Conservation (phyloP, 306 rosid species). For the Morella rubra region DNA sequence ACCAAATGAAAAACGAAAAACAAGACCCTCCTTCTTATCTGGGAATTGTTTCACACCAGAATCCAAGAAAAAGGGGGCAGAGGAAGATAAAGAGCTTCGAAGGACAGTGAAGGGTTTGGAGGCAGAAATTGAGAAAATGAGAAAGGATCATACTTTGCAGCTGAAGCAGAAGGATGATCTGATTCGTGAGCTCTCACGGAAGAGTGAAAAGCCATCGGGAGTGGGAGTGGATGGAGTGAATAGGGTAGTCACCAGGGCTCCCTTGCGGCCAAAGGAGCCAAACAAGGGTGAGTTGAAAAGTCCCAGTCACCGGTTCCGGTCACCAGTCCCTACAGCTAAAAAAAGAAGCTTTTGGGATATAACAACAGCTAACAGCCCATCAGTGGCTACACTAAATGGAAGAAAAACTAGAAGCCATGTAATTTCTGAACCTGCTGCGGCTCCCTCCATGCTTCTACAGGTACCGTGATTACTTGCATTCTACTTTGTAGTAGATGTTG, state of each 20-base stretch:
- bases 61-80: slow-evolving; percentile 63
- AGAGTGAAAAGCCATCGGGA: slow-evolving; percentile 44
- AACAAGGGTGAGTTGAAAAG: slow-evolving; percentile 67
- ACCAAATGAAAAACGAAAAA: slow-evolving; percentile 54
- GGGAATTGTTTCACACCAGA: slow-evolving; percentile 81
- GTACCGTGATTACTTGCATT: slow-evolving; percentile 37
- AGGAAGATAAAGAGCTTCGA: slow-evolving; percentile 58
- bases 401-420: slow-evolving; percentile 90
- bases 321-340: slow-evolving; percentile 76
- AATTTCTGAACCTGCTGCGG: slow-evolving; percentile 55
- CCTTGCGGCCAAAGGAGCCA: slow-evolving; percentile 59
- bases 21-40: slow-evolving; percentile 65
- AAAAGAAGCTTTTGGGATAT: slow-evolving; percentile 98
- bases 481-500: background rate
- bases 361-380: slow-evolving; percentile 79
- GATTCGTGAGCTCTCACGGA: slow-evolving; percentile 56
- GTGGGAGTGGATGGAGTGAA: slow-evolving; percentile 34
- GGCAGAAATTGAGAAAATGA: slow-evolving; percentile 71
- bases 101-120: slow-evolving; percentile 61
- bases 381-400: slow-evolving; percentile 66
- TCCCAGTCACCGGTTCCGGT: slow-evolving; percentile 72
- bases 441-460: slow-evolving; percentile 98
- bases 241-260: slow-evolving; percentile 54
- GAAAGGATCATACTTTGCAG: slow-evolving; percentile 64
- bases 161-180: slow-evolving; percentile 75